Evolutionary conservation across 345 rosid genomes (phyloP).

Genomic region (Eucalyptus shirleyi): DNA sequence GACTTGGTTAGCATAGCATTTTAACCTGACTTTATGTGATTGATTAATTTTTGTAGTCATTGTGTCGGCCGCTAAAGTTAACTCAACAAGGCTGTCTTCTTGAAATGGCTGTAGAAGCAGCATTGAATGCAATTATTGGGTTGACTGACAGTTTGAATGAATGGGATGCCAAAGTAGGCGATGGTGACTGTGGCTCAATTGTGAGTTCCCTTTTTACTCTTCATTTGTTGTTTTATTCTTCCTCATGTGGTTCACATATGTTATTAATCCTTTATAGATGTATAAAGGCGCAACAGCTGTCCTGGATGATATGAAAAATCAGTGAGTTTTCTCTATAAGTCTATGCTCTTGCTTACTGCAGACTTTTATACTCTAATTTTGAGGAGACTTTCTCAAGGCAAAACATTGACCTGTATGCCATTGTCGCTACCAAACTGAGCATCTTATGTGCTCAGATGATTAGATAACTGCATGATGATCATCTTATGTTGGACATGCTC

Average conservation of each 20-base stretch:
- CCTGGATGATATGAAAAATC: constrained; percentile 77
- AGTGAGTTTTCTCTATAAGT: constrained; percentile 28
- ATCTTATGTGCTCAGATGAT: neutral
- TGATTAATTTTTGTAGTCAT: constrained; percentile 19
- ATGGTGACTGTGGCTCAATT: constrained; percentile 96
- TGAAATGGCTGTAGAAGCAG: constrained; percentile 84
- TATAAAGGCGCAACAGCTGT: constrained; percentile 70
- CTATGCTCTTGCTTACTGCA: neutral
- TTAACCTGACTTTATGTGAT: neutral
- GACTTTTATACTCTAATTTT: neutral
- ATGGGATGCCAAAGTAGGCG: constrained; percentile 96
- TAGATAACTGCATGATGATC: neutral
- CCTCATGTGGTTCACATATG: neutral
- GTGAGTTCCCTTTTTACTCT: constrained; percentile 32
- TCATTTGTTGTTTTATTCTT: neutral
- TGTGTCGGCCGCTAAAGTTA: constrained; percentile 48
- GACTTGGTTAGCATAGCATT: neutral
- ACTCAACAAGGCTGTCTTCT: constrained; percentile 55
- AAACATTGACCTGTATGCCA: neutral
- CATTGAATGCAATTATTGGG: constrained; percentile 48
- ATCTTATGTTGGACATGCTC: neutral
- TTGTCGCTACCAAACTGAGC: neutral
- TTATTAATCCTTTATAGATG: constrained; percentile 32
- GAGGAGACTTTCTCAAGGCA: neutral
- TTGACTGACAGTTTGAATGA: constrained; percentile 73